Conservation (phyloP, 495 filamentous ascomycete genomes). For the Penicillium maclennaniae region DNA sequence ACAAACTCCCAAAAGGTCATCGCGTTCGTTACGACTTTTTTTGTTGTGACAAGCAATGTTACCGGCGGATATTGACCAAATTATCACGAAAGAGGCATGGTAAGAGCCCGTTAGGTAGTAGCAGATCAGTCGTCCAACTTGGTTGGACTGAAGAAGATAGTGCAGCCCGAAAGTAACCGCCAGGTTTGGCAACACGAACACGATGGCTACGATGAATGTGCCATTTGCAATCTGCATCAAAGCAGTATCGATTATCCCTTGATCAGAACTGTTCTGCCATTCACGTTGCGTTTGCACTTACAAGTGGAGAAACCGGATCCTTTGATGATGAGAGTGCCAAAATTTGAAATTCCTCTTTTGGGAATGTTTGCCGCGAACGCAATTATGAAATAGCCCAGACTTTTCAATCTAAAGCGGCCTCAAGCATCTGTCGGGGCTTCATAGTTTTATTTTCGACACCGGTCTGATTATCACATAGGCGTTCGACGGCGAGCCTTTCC, state of each 20-base stretch:
- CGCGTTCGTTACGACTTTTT: conserved; percentile 51
- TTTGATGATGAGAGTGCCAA: conserved; percentile 54
- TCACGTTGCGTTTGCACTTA: no score
- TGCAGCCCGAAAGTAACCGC: conserved; percentile 47
- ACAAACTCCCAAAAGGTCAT: conserved; percentile 47
- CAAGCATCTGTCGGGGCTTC: conserved; percentile 46
- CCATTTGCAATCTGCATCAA: conserved; percentile 54
- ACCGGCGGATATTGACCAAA: conserved; percentile 50
- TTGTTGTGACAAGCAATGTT: conserved; percentile 57
- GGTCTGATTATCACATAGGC: conserved; percentile 50
- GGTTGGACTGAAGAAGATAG: conserved; percentile 34
- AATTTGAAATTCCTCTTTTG: conserved; percentile 51
- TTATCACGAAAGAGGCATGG: conserved; percentile 55
- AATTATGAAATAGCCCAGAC: conserved; percentile 41
- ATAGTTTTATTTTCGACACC: conserved; percentile 54
- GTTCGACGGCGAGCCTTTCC: conserved; percentile 47
- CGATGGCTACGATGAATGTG: conserved; percentile 43
- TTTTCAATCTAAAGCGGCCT: conserved; percentile 47
- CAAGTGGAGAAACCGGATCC: conserved; percentile 52
- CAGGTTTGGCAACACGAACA: conserved; percentile 49
- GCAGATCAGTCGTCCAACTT: conserved; percentile 44
- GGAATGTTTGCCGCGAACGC: conserved; percentile 36
- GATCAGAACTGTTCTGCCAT: no score
- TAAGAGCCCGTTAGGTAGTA: conserved; percentile 54
- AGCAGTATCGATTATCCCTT: conserved; percentile 26